phyloP scores from a whole-genome alignment of 2,329 filamentous ascomycete genomes.

The Dissoconium aciculare region DNA sequence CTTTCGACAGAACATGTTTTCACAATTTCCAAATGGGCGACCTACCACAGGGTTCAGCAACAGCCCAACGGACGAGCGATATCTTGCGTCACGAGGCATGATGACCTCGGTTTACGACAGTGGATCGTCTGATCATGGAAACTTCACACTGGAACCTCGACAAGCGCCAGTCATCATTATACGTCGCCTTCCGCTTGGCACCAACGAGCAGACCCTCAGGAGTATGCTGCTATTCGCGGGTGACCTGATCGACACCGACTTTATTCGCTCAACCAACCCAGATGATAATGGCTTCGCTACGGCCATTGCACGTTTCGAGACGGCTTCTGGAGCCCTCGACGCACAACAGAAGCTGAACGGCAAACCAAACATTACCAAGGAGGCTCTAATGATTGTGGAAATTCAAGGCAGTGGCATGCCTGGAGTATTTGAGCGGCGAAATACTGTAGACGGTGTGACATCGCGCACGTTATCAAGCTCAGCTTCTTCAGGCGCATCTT shows the following conservation, averaged over 20 bases:
- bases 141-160: slow-evolving; percentile 10
- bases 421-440: slow-evolving; percentile 27
- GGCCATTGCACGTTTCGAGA: slow-evolving; percentile 45
- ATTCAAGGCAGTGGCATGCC: slow-evolving; percentile 23
- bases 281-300: slow-evolving; percentile 43
- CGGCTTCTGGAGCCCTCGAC: slow-evolving; percentile 43
- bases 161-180: slow-evolving; percentile 34
- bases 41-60: no score
- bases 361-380: slow-evolving; percentile 46
- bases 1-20: no score
- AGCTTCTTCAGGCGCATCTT: slow-evolving; percentile 32
- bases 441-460: slow-evolving; percentile 37
- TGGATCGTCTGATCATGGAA: slow-evolving; percentile 14
- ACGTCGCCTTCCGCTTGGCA: slow-evolving; percentile 45
- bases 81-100: slow-evolving; percentile 22
- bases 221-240: slow-evolving; percentile 52
- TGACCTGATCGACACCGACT: slow-evolving; percentile 44
- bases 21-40: no score
- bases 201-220: slow-evolving; percentile 42
- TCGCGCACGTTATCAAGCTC: slow-evolving; percentile 31
- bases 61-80: slow-evolving; percentile 30
- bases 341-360: slow-evolving; percentile 45
- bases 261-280: slow-evolving; percentile 39
- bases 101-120: slow-evolving; percentile 17
- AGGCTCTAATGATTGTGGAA: slow-evolving; percentile 45